A percentile compares a stretch with the other conserved stretches of the same genome.
phyloP scores from a whole-genome alignment of 23 red algal genomes.

The Gracilaria domingensis region DNA sequence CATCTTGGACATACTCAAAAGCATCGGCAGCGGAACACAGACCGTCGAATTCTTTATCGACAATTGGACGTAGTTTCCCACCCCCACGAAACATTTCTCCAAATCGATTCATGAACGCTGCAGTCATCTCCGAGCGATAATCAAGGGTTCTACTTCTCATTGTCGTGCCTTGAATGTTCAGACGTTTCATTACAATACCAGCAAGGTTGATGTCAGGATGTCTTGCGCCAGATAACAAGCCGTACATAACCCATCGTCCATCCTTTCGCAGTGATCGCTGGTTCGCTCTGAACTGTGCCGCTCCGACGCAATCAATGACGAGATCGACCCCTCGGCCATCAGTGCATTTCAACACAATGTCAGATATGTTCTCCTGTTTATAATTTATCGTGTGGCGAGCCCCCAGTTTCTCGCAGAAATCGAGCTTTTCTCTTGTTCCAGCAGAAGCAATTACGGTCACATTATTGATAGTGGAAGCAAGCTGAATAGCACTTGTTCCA shows the following conservation, averaged over 20 bases:
- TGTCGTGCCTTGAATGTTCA: conserved; percentile 65
- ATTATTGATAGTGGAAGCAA: conserved; percentile 65
- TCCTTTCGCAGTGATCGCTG: conserved; percentile 68
- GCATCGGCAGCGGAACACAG: conserved; percentile 37
- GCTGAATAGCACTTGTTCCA: conserved; percentile 83
- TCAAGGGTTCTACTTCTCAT: conserved; percentile 67
- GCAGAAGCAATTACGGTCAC: conserved; percentile 78
- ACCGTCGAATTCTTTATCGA: conserved; percentile 50
- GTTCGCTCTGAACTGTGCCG: conserved; percentile 66
- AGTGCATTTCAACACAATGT: conserved; percentile 50
- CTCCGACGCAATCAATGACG: conserved; percentile 90
- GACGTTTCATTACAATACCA: conserved; percentile 70
- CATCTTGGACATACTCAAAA: conserved; percentile 36
- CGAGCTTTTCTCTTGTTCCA: conserved; percentile 60
- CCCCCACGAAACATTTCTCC: conserved; percentile 28
- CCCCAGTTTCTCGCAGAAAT: conserved; percentile 70
- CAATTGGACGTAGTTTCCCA: conserved; percentile 28
- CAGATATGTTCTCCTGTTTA: conserved; percentile 38
- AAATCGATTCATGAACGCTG: conserved; percentile 23
- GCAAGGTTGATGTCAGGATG: conserved; percentile 40
- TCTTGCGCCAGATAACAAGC: conserved; percentile 79
- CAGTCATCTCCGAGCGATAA: conserved; percentile 62
- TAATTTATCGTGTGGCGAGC: conserved; percentile 67
- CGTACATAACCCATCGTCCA: conserved; percentile 91
- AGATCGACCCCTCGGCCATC: conserved; percentile 77